A percentile compares a stretch with the other conserved stretches of the same genome.
Evolutionary conservation across 176 grass and related monocot genomes (phyloP).

Genomic region (Juncus inflexus): DNA sequence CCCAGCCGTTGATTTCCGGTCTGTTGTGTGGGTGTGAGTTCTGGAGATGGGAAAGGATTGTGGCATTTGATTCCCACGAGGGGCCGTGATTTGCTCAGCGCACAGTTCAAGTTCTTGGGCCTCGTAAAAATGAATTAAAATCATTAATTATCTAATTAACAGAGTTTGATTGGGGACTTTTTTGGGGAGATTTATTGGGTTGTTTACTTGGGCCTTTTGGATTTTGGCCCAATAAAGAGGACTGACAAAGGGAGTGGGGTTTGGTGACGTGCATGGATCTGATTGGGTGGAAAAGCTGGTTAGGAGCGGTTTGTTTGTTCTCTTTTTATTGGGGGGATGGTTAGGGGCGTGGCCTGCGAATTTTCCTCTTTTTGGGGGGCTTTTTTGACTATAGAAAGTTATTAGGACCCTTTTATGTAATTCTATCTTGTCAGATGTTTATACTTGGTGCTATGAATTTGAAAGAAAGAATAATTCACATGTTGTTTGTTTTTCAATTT

Average conservation of each 20-base stretch:
- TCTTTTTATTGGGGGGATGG: constrained; percentile 26
- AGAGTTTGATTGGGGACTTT: background rate
- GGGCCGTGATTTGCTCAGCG: constrained; percentile 51
- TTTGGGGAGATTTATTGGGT: background rate
- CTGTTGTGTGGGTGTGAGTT: background rate
- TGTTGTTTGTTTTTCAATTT: too few species aligned
- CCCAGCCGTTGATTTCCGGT: background rate
- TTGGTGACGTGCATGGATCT: constrained; percentile 15
- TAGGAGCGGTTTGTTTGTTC: constrained; percentile 24
- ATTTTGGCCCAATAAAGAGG: constrained; percentile 12
- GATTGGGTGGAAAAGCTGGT: constrained; percentile 32
- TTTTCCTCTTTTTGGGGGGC: constrained; percentile 25
- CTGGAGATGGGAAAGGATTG: background rate
- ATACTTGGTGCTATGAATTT: background rate
- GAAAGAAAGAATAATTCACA: background rate
- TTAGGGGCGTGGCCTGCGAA: constrained; percentile 30
- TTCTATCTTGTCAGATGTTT: constrained; percentile 16
- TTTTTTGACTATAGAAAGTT: constrained; percentile 30
- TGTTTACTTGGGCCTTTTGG: background rate
- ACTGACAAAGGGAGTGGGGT: constrained; percentile 29
- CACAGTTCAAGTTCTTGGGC: constrained; percentile 28
- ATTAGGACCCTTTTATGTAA: background rate
- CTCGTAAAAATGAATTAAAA: constrained; percentile 25
- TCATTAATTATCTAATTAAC: constrained; percentile 3
- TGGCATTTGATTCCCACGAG: constrained; percentile 28